phyloP scores from a whole-genome alignment of 805 yeast species.

The Alloascoidea africana region DNA sequence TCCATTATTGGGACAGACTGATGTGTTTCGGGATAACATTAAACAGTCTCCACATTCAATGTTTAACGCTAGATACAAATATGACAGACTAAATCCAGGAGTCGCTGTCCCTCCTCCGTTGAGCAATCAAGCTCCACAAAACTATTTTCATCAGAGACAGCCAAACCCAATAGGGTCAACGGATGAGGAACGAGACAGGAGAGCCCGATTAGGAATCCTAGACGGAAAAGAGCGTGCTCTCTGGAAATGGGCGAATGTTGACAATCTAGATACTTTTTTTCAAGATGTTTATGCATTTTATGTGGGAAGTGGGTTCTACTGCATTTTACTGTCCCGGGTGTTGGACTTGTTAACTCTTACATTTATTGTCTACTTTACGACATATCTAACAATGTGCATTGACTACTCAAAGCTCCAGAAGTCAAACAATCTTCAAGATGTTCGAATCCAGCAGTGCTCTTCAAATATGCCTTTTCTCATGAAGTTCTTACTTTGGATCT shows the following conservation, averaged over 20 bases:
- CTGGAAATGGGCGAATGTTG: conserved; percentile 95
- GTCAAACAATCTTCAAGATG: conserved; percentile 19
- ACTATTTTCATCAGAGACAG: not conserved
- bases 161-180: not conserved
- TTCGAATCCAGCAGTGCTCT: conserved; percentile 32
- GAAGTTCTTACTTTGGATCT: conserved; percentile 48
- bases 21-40: not conserved
- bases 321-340: conserved; percentile 52
- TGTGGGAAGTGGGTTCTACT: conserved; percentile 68
- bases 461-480: conserved; percentile 29
- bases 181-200: conserved; percentile 10
- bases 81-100: not conserved
- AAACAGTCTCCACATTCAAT: not conserved
- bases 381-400: conserved; percentile 71
- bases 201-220: conserved; percentile 23
- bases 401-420: conserved; percentile 35
- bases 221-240: conserved; percentile 65
- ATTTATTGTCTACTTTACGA: conserved; percentile 67
- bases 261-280: conserved; percentile 76
- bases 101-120: not conserved
- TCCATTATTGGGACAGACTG: conserved; percentile 10
- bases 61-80: not conserved
- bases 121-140: not conserved
- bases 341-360: conserved; percentile 61
- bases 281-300: conserved; percentile 75